These are phyloP conservation scores for Spizellomyces punctatus DNA, from an alignment of 192 early-diverging fungal genomes.

Conservation along the genomic window DNA sequence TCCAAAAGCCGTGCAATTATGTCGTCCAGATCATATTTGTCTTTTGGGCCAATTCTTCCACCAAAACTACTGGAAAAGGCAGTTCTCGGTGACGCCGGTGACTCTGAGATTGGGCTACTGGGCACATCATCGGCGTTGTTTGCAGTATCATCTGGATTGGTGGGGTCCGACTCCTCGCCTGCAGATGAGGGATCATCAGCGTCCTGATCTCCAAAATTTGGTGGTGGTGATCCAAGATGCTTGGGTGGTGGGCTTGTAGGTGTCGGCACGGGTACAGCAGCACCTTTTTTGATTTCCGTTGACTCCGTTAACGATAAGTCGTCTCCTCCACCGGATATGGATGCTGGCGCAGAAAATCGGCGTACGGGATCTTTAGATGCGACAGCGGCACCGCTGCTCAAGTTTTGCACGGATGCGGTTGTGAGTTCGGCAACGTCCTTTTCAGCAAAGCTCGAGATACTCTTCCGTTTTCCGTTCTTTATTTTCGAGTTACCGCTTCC, in stretches of 20 bases:
- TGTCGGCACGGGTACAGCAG: no score
- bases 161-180: background rate
- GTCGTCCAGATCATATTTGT: constrained; percentile 78
- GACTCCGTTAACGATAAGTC: no score
- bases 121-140: background rate
- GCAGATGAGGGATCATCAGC: background rate
- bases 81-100: background rate
- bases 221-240: constrained; percentile 6
- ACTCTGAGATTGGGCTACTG: constrained; percentile 6
- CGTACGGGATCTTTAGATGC: background rate
- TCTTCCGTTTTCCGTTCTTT: constrained; percentile 26
- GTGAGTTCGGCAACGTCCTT: constrained; percentile 24
- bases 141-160: background rate
- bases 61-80: constrained; percentile 1
- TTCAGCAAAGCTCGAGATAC: constrained; percentile 26
- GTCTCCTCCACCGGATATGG: background rate
- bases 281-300: no score
- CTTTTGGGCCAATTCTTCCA: constrained; percentile 51
- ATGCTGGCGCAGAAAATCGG: constrained; percentile 11
- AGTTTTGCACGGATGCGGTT: background rate
- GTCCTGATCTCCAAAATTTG: background rate
- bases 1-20: constrained; percentile 84
- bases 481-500: constrained; percentile 29
- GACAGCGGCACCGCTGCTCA: background rate
- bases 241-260: constrained; percentile 1